Percentiles rank a stretch among this genome's conserved stretches.
Conservation (phyloP, 768 basidiomycete species). For the Mycena maculata region DNA sequence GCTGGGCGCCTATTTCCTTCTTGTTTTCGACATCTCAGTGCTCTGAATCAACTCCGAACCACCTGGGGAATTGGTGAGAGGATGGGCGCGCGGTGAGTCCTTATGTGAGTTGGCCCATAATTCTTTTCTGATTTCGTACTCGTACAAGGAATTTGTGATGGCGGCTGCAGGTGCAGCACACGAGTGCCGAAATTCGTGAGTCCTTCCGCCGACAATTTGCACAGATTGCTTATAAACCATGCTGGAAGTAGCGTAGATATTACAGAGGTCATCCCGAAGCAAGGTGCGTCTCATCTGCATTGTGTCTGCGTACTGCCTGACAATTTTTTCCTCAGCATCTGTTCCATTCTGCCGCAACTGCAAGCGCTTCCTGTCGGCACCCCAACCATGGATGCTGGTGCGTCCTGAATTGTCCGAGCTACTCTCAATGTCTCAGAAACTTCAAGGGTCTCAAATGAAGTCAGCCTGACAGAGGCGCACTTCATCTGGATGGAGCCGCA, state of each 20-base stretch:
- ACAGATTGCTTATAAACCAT: neutral
- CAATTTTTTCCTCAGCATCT: slow-evolving; percentile 63
- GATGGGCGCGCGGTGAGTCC: too few species aligned
- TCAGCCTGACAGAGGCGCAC: slow-evolving; percentile 96
- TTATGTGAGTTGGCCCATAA: too few species aligned
- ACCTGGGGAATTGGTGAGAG: too few species aligned
- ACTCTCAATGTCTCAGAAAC: slow-evolving; percentile 93
- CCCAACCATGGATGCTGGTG: slow-evolving; percentile 85
- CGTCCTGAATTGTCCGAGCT: slow-evolving; percentile 93
- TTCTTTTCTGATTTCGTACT: too few species aligned
- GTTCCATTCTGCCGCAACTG: slow-evolving; percentile 96
- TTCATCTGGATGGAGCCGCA: slow-evolving; percentile 99
- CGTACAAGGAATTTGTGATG: too few species aligned
- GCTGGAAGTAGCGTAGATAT: slow-evolving; percentile 82
- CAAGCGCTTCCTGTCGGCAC: slow-evolving; percentile 94
- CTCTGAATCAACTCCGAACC: too few species aligned
- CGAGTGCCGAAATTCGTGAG: slow-evolving; percentile 87
- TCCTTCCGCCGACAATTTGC: neutral
- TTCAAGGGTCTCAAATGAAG: slow-evolving; percentile 94
- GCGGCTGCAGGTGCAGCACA: too few species aligned
- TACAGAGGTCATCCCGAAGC: slow-evolving; percentile 97
- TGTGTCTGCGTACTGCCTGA: neutral
- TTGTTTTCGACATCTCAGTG: too few species aligned
- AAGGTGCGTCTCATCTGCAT: slow-evolving; percentile 60
- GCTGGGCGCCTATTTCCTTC: too few species aligned